These are phyloP conservation scores for Neospermospora avenae DNA, from an alignment of 2,329 filamentous ascomycete species.

Conservation along the genomic window DNA sequence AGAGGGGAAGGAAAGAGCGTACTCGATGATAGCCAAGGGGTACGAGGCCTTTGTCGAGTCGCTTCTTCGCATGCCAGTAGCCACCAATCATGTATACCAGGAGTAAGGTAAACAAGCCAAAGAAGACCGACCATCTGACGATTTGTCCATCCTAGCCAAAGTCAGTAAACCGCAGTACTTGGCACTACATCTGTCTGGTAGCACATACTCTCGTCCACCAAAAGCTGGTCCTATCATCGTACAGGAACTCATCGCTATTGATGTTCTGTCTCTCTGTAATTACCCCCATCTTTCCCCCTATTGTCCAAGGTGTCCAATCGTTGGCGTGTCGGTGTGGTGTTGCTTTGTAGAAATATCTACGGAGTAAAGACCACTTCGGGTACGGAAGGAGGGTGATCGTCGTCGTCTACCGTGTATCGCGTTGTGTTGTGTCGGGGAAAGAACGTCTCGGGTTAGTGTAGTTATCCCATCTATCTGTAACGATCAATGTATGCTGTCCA, in stretches of 20 bases:
- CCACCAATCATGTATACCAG: slow-evolving; percentile 63
- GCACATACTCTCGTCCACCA: slow-evolving; percentile 40
- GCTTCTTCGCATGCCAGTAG: slow-evolving; percentile 65
- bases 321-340: background rate
- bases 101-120: slow-evolving; percentile 55
- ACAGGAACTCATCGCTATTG: slow-evolving; percentile 17
- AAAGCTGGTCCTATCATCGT: slow-evolving; percentile 35
- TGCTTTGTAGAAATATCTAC: background rate
- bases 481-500: slow-evolving; percentile 2
- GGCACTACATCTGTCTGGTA: background rate
- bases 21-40: slow-evolving; percentile 70
- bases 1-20: slow-evolving; percentile 30
- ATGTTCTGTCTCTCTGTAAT: slow-evolving; percentile 17
- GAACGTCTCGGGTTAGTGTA: slow-evolving; percentile 3
- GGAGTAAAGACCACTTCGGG: background rate
- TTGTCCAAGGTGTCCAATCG: background rate
- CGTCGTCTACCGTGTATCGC: background rate
- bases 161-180: background rate
- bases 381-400: background rate
- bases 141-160: slow-evolving; percentile 33
- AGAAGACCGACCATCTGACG: slow-evolving; percentile 70
- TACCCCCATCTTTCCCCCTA: slow-evolving; percentile 11
- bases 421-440: background rate
- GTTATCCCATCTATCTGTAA: slow-evolving; percentile 18
- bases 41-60: slow-evolving; percentile 61